Percentiles rank a stretch among this genome's conserved stretches.
Evolutionary conservation across 306 rosid genomes (phyloP).

Genomic region (Clitoria ternatea): DNA sequence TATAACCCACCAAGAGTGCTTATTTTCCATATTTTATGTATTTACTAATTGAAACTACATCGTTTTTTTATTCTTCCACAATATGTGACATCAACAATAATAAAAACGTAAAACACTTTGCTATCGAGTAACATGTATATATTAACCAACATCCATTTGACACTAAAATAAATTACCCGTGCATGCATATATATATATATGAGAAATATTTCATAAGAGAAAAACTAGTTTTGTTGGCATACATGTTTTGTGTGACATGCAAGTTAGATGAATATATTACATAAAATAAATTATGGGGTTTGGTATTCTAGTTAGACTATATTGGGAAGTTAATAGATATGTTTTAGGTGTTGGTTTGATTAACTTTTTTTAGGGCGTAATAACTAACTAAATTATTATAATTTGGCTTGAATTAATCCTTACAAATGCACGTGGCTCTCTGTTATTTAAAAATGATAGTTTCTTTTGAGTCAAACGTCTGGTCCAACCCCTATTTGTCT

Average conservation of each 20-base stretch:
- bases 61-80: background rate
- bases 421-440: slow-evolving; percentile 20
- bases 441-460: background rate
- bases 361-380: slow-evolving; percentile 16
- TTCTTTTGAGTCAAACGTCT: slow-evolving; percentile 28
- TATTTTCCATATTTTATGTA: slow-evolving; percentile 21
- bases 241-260: slow-evolving; percentile 5
- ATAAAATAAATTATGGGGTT: background rate
- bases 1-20: slow-evolving; percentile 71
- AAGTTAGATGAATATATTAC: background rate
- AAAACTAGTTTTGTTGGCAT: background rate
- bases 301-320: slow-evolving; percentile 35
- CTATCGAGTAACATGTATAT: background rate
- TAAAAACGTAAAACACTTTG: slow-evolving; percentile 35
- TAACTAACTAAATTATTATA: slow-evolving; percentile 38
- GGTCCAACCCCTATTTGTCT: background rate
- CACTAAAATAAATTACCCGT: background rate
- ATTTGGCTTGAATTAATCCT: slow-evolving; percentile 22
- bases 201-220: too few relatives aligned
- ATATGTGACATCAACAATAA: slow-evolving; percentile 14
- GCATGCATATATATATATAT: background rate
- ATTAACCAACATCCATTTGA: background rate
- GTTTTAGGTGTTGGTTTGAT: slow-evolving; percentile 33
- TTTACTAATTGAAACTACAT: background rate
- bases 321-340: slow-evolving; percentile 25